phyloP scores from a whole-genome alignment of 2,329 filamentous ascomycete species.

The Fusarium duplospermum region DNA sequence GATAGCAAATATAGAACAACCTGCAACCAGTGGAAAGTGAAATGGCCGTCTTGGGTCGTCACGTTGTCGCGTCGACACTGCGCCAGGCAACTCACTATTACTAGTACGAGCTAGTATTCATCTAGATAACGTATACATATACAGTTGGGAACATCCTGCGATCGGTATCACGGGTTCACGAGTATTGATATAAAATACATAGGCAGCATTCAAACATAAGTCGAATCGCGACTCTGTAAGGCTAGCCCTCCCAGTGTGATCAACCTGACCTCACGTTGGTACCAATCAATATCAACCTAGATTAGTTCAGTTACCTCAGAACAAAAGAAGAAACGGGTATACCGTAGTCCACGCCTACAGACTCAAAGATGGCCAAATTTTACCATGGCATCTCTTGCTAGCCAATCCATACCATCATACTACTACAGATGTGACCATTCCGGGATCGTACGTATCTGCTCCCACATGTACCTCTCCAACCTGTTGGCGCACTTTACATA shows the following conservation, averaged over 20 bases:
- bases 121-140: background rate
- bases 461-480: slow-evolving; percentile 94
- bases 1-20: background rate
- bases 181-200: background rate
- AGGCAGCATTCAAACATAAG: background rate
- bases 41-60: background rate
- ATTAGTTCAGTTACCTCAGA: background rate
- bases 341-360: background rate
- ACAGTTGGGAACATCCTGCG: background rate
- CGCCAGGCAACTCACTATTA: background rate
- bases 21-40: background rate
- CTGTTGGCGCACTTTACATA: slow-evolving; percentile 97
- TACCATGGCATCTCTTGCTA: background rate
- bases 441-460: slow-evolving; percentile 88
- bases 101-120: background rate
- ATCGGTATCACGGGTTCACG: background rate
- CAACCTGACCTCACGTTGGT: background rate
- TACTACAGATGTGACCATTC: slow-evolving; percentile 81
- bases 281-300: background rate
- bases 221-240: background rate
- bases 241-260: background rate
- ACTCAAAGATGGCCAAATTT: background rate
- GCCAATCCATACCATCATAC: background rate
- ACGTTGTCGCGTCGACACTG: background rate
- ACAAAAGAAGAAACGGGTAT: background rate